Evolutionary conservation across 106 monocot genomes (phyloP).

Genomic region (Posidonia australis): DNA sequence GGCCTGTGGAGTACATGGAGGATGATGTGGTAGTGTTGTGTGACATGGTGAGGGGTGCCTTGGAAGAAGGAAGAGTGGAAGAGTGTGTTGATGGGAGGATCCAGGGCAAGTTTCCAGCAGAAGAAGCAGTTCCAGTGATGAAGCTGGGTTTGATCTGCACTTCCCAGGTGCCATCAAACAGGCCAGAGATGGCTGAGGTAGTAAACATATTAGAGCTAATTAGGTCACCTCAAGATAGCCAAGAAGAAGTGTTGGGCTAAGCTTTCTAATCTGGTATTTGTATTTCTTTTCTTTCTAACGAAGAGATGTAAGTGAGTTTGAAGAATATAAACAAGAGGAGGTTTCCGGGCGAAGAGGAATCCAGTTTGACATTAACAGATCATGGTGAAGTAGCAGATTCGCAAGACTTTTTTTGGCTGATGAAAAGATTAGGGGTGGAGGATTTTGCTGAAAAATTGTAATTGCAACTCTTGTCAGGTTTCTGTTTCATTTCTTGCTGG

Average conservation of each 20-base stretch:
- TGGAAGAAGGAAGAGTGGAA: slow-evolving; percentile 62
- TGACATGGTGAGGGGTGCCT: slow-evolving; percentile 55
- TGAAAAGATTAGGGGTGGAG: neutral
- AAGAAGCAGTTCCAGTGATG: slow-evolving; percentile 68
- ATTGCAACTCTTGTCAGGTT: neutral
- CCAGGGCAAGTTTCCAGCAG: slow-evolving; percentile 44
- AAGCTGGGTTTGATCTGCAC: slow-evolving; percentile 92
- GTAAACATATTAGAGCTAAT: slow-evolving; percentile 88
- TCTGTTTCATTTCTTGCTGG: slow-evolving; percentile 13
- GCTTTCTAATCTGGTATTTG: neutral
- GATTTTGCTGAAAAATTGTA: neutral
- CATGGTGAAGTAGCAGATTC: neutral
- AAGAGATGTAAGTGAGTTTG: neutral
- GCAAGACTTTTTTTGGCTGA: no score
- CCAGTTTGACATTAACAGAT: slow-evolving; percentile 2
- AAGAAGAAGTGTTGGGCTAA: slow-evolving; percentile 47
- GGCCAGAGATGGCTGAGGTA: slow-evolving; percentile 81
- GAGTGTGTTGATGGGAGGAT: slow-evolving; percentile 67
- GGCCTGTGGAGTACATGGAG: slow-evolving; percentile 88
- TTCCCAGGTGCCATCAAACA: slow-evolving; percentile 82
- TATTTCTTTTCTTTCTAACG: slow-evolving; percentile 8
- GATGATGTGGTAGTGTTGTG: slow-evolving; percentile 86
- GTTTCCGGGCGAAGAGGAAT: slow-evolving; percentile 27
- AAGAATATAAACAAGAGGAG: slow-evolving; percentile 1
- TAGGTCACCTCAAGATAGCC: slow-evolving; percentile 49